Evolutionary conservation across 371 early-diverging fungal species (phyloP), one percentile per base, ranked within the genome.

Genomic region (Dinochytrium kinnereticum): DNA sequence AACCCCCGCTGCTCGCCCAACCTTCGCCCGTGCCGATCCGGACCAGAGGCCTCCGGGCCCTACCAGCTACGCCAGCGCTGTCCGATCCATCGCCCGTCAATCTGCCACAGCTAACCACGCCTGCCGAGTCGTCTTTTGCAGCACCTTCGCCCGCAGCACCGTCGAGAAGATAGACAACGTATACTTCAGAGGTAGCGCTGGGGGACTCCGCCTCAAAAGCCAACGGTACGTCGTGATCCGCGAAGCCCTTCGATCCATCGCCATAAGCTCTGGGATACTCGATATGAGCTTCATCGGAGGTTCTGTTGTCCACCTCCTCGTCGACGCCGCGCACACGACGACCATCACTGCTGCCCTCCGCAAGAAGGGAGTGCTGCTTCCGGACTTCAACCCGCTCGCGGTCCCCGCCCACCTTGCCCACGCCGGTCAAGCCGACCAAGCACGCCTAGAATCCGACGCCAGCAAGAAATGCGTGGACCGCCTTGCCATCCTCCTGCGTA

Each of bases 41-140:
- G n/a, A n/a, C n/a, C 13, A 44, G 44, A 44, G 44, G 19, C 7
- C 13, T 19, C 7, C 19, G 7, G 44, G 57, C 57, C 21, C 57
- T 7, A 10, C 57, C 24, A 55, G 26, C 57, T 55, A 55, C 26
- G 57, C 57, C 57, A 30, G 26, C 57, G 57, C 57, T 26, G 57
- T 26, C 57, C 57, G 57, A 10, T 19, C 57, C 57, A 30, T 55
- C 10, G 7, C 57, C 26, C 26, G 57, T 24, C 21, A 10, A 5
- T 7, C 57, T 26, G 26, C 30, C 7, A 55, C 26, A 10, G 26
- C 21, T 19, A 26, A 19, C 57, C 17, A 55, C 21, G 26, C 30
- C 24, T 19, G 21, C 24, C 21, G 57, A 26, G 57, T 55, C 24
- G 57, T 30, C 24, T 55, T 55, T 26, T 26, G 30, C 10, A 19